phyloP scores from a whole-genome alignment of 2,329 filamentous ascomycete species.

The Pochonia chlamydosporia region DNA sequence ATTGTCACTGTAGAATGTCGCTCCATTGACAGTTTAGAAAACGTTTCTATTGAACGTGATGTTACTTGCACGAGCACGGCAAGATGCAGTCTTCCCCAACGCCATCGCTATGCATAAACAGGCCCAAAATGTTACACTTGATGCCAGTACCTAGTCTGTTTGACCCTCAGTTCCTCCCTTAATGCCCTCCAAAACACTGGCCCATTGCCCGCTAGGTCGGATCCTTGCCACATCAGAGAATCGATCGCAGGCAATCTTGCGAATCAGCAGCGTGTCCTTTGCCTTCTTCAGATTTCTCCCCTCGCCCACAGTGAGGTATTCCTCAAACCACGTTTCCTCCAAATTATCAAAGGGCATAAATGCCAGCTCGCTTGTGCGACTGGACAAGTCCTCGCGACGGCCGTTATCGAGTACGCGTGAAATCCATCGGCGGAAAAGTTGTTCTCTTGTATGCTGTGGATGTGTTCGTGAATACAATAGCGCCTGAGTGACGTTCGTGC shows the following conservation, averaged over 20 bases:
- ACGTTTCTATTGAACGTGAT: too few relatives aligned
- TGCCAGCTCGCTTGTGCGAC: slow-evolving; percentile 62
- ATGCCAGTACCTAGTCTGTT: slow-evolving; percentile 14
- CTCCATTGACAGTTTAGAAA: too few relatives aligned
- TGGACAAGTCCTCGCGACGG: slow-evolving; percentile 35
- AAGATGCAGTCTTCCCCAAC: not conserved
- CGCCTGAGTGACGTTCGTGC: slow-evolving; percentile 63
- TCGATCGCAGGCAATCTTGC: slow-evolving; percentile 62
- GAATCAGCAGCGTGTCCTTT: slow-evolving; percentile 69
- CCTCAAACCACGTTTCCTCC: slow-evolving; percentile 71
- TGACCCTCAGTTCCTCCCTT: slow-evolving; percentile 36
- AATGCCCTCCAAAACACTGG: slow-evolving; percentile 44
- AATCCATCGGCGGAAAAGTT: slow-evolving; percentile 63
- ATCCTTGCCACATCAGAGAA: slow-evolving; percentile 42
- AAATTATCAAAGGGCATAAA: slow-evolving; percentile 63
- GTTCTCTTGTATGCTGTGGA: slow-evolving; percentile 53
- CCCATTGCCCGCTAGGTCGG: slow-evolving; percentile 39
- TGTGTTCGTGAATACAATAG: slow-evolving; percentile 67
- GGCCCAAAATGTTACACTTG: not conserved
- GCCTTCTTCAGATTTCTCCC: slow-evolving; percentile 60
- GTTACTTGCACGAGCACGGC: not conserved
- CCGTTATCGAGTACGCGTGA: slow-evolving; percentile 45
- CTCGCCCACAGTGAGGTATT: slow-evolving; percentile 58
- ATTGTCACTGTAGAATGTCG: too few relatives aligned
- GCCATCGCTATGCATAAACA: slow-evolving; percentile 6